Evolutionary conservation across 2,329 filamentous ascomycete species (phyloP), one percentile per base, ranked within the genome.

Genomic region (Coniella vitis): DNA sequence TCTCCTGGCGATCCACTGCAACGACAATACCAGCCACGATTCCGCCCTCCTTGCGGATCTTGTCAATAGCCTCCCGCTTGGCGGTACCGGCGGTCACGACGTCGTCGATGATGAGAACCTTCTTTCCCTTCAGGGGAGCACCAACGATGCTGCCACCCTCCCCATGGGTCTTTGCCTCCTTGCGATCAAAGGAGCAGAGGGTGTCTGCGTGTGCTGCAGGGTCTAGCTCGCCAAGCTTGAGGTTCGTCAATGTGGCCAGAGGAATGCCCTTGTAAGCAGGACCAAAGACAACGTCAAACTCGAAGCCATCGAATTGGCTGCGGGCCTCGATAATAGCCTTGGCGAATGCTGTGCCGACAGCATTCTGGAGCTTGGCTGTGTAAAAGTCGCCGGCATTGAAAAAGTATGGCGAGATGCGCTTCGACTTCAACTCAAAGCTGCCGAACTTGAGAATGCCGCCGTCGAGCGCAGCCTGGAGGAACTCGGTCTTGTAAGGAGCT

Each of bases 251-350:
- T 14, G 86, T 83, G 38, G 87, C 86, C n/a, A 97, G 79, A 1
- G 90, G 89, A 56, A 97, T 95, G 38, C 93, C 93, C 73, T 97
- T 98, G 76, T 97, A 98, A 9, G 93, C 91, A 3, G 93, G 91
- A 14, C 80, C 90, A 67, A 97, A 97, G 61, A 97, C 75, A 59
- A 97, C 78, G 65, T 97, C 91, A 66, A 94, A 84, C 29, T 77
- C 69, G 39, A 79, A 69, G 14, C 58, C 59, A 20, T 58, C 47
- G 4, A 31, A 19, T 31, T 68, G 65, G 31, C 65, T 58, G 58
- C 69, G 67, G 17, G 73, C 70, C 42, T 75, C 66, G 55, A 74
- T 69, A 59, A 85, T 80, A 49, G 80, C 75, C 56, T 76, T 68
- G 38, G 91, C 91, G 68, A 91, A 97, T 51, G 91, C 90, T 36